These are phyloP conservation scores for Orbilia oligospora DNA, from an alignment of 2,329 filamentous ascomycete genomes.

Conservation along the genomic window DNA sequence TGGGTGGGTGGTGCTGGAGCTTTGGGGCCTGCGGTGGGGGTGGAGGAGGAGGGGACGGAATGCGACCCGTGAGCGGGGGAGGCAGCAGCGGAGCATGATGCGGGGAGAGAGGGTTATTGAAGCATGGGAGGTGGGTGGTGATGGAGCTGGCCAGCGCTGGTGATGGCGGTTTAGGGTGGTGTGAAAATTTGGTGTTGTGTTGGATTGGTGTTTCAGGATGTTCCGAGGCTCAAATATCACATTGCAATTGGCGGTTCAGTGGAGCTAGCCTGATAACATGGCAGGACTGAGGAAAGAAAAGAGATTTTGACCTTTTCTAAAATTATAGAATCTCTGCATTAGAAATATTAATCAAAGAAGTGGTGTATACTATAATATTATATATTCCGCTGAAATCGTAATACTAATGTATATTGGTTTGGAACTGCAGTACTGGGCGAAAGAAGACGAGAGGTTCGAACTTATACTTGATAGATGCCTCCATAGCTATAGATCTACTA, in stretches of 20 bases:
- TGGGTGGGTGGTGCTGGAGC: neutral
- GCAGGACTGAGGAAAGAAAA: too few relatives aligned
- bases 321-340: too few relatives aligned
- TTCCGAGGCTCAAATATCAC: neutral
- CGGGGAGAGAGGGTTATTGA: neutral
- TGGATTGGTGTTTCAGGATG: neutral
- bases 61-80: neutral
- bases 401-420: too few relatives aligned
- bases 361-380: too few relatives aligned
- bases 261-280: too few relatives aligned
- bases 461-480: too few relatives aligned
- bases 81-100: conserved; percentile 11
- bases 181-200: conserved; percentile 23
- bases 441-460: too few relatives aligned
- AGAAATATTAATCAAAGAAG: too few relatives aligned
- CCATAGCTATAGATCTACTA: too few relatives aligned
- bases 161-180: neutral
- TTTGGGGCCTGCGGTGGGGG: neutral
- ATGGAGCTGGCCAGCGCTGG: neutral
- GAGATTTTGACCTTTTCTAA: too few relatives aligned
- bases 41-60: neutral
- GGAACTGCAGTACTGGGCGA: too few relatives aligned
- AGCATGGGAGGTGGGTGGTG: neutral
- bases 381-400: too few relatives aligned
- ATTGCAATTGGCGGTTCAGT: neutral